phyloP scores from a whole-genome alignment of 1,139 yeast species.

The Wickerhamiella infanticola region DNA sequence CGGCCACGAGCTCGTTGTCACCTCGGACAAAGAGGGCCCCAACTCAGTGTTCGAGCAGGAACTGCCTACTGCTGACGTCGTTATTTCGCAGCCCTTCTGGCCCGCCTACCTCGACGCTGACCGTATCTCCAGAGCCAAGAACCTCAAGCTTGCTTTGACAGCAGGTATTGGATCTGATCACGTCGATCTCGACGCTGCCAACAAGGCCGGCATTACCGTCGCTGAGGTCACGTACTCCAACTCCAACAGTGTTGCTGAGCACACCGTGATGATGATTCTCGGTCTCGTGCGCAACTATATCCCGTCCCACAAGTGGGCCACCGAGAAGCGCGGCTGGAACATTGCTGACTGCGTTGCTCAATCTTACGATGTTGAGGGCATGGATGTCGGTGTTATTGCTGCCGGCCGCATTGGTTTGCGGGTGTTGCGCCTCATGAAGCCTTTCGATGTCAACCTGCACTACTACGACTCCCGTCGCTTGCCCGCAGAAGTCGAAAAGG shows the following conservation, averaged over 20 bases:
- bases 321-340: conserved; percentile 45
- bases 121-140: conserved; percentile 55
- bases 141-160: conserved; percentile 55
- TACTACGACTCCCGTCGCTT: conserved; percentile 66
- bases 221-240: conserved; percentile 74
- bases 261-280: conserved; percentile 60
- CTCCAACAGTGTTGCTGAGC: conserved; percentile 71
- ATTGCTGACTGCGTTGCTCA: conserved; percentile 66
- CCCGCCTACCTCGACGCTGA: conserved; percentile 62
- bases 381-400: conserved; percentile 65
- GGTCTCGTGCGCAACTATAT: conserved; percentile 61
- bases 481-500: conserved; percentile 40
- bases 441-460: conserved; percentile 58
- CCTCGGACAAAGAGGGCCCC: conserved; percentile 57
- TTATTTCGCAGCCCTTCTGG: conserved; percentile 73
- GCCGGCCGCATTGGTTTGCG: conserved; percentile 74
- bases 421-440: conserved; percentile 53
- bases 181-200: conserved; percentile 59
- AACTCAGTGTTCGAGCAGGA: conserved; percentile 45
- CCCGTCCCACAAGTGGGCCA: conserved; percentile 53
- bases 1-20: conserved; percentile 55
- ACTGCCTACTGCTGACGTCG: conserved; percentile 54
- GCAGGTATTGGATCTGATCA: conserved; percentile 85
- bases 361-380: conserved; percentile 61
- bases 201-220: conserved; percentile 46